phyloP scores from a whole-genome alignment of 345 rosid species.

The Salix caprea region DNA sequence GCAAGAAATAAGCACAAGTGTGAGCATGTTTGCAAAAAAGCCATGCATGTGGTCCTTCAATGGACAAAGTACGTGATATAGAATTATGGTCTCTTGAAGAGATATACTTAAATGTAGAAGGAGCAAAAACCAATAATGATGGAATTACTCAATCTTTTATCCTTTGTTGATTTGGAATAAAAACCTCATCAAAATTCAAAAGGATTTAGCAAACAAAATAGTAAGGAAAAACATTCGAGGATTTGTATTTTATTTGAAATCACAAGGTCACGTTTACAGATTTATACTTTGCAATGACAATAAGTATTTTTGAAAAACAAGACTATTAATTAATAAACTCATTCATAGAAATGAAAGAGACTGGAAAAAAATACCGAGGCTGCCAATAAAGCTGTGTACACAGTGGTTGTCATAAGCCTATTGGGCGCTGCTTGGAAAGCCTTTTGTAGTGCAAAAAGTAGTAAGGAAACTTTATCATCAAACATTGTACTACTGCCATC shows the following conservation, averaged over 20 bases:
- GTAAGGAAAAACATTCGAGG: neutral
- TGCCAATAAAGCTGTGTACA: conserved; percentile 82
- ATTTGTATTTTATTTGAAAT: neutral
- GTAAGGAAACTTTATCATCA: conserved; percentile 89
- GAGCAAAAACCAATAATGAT: neutral
- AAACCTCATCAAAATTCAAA: neutral
- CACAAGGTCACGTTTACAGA: neutral
- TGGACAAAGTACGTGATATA: neutral
- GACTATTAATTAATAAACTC: neutral
- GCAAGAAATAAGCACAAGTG: neutral
- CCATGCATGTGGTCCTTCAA: neutral
- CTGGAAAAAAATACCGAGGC: conserved; percentile 66
- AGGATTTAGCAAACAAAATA: neutral
- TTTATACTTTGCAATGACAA: neutral
- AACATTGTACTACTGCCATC: conserved; percentile 85
- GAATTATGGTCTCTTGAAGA: neutral
- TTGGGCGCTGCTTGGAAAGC: conserved; percentile 92
- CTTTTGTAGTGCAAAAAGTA: conserved; percentile 85
- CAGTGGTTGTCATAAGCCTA: conserved; percentile 80
- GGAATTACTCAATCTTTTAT: neutral
- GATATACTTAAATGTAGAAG: neutral
- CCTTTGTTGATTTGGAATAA: neutral
- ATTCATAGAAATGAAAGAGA: neutral
- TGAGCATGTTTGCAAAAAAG: neutral
- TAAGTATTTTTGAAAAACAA: neutral